Evolutionary conservation across 2,329 filamentous ascomycete species (phyloP).

Genomic region (Achaetomium macrosporum): DNA sequence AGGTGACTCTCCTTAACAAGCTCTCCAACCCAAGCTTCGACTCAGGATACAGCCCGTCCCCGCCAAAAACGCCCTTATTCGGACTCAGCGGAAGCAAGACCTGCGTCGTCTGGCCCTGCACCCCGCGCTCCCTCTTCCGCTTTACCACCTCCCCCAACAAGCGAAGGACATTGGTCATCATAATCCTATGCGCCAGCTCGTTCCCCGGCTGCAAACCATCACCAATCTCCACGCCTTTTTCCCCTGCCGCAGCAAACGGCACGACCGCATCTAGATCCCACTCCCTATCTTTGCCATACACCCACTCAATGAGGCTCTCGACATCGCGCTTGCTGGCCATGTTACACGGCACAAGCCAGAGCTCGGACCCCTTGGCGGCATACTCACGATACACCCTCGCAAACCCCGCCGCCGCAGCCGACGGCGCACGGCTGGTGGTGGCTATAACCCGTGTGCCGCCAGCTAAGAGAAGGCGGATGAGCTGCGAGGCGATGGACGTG

Average conservation of each 20-base stretch:
- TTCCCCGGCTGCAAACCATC: neutral
- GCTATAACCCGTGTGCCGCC: neutral
- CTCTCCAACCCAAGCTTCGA: constrained; percentile 37
- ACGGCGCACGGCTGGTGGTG: neutral
- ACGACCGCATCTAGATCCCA: neutral
- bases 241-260: neutral
- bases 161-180: constrained; percentile 36
- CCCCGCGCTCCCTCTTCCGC: constrained; percentile 17
- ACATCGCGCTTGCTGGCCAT: too few species aligned
- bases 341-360: too few species aligned
- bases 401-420: neutral
- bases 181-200: constrained; percentile 22
- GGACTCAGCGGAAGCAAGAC: constrained; percentile 39
- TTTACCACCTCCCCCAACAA: constrained; percentile 32
- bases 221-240: neutral
- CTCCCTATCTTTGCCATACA: too few species aligned
- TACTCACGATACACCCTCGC: neutral
- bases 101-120: constrained; percentile 31
- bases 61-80: constrained; percentile 39
- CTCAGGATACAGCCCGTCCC: constrained; percentile 40
- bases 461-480: neutral
- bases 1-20: constrained; percentile 31
- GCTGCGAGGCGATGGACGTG: neutral
- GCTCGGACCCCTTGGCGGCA: neutral
- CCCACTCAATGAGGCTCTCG: too few species aligned